Base-by-base conservation (phyloP, 495 filamentous ascomycete genomes). In the Trichoderma virens region DNA sequence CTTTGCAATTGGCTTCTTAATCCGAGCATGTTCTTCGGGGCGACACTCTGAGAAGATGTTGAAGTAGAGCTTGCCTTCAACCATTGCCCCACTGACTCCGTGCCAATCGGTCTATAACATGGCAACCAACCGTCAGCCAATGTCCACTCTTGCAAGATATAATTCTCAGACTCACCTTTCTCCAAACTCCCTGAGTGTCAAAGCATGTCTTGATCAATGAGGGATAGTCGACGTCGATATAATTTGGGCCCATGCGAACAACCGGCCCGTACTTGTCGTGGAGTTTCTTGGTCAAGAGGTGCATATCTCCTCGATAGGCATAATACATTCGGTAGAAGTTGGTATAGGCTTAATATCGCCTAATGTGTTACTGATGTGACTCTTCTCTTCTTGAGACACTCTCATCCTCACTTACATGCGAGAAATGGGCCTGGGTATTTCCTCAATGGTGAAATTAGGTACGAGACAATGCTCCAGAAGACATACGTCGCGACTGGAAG, bases 211-310 rank as follows among this genome's bases (percentile, higher is more conserved):
- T 70, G 62, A 69, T 64, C 41, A 69, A n/a, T n/a, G 65, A 65
- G 59, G 73, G 67, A 28, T 67, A 69, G 39, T 74, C 74, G 41
- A 80, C 69, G 35, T 74, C 74, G n/a, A 80, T 59, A 45, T 74
- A 67, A 45, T 76, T 72, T 23, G 76, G 77, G 1, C 66, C 75
- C 34, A 76, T 67, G 2, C 75, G 73, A 14, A 79, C 76, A 4
- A 76, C 70, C 2, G 67, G 67, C 5, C 77, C 74, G 61, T 78
- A 79, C 61, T 72, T 70, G 3, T 70, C 66, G 67, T 79, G 78
- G 8, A 80, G 65, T 2, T 65, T 43, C n/a, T 59, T 63, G 31
- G 63, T 63, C 23, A 62, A 61, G 14, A 62, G 30, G 43, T 71
- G 70, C 25, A 62, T 69, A 30, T 41, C 62, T 11, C 70, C 65